Base-by-base conservation (phyloP, 208 protist genomes). In the Spironucleus salmonicida region DNA sequence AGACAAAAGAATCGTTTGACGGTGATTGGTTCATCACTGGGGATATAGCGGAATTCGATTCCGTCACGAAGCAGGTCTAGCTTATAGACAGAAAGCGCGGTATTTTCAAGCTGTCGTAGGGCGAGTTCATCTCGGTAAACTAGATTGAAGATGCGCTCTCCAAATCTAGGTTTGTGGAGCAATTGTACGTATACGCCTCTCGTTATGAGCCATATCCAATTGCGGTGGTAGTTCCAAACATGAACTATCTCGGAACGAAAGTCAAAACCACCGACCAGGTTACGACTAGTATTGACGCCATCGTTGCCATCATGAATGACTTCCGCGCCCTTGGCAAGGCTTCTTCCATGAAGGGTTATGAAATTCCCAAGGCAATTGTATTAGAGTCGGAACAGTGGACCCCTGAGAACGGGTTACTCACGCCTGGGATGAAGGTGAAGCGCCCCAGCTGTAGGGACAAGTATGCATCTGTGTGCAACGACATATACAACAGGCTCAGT, bases 51-150 rank as follows among this genome's bases (percentile, higher is more conserved):
- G 45, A 53, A 53, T 53, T 53, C 45, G 19, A 53, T 19, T 19
- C 45, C 4, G 45, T 53, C 4, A 53, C 45, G 4, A 23, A 53
- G 19, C 9, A 38, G 26, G 30, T 64, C 4, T 29, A 64, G 26
- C 59, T 64, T 19, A 64, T 64, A 4, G 76, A 79, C 23, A 23
- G 76, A 29, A 71, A 42, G 29, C 58, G 78, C 13, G 35, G 26
- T 11, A 79, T 79, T 29, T 7, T 79, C 41, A 79, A 79, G 42
- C 69, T 79, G 4, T 15, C 7, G 1, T 9, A 79, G 59, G 76
- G 76, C 30, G 76, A 79, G 59, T 79, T 41, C 30, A 32, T 79
- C 23, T 78, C 32, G 11, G 26, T 32, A 4, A 38, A 32, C 29
- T 11, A 29, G 11, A 58, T 74, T 23, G 67, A 74, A 42, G 58